Evolutionary conservation across 352 stramenopile genomes (phyloP).

Genomic region (Phytophthora pluvialis): DNA sequence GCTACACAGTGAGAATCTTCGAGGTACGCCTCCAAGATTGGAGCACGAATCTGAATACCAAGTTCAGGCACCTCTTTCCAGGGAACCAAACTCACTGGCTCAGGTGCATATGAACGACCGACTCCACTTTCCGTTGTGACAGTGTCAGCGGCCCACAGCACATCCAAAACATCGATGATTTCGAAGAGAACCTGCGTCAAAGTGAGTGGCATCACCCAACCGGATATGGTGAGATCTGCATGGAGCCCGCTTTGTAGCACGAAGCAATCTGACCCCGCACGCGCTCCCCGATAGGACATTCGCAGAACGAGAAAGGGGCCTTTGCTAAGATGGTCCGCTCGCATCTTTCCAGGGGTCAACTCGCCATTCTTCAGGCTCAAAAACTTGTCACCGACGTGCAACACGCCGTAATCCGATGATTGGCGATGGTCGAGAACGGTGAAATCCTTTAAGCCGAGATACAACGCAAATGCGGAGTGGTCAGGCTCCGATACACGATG

Average conservation of each 20-base stretch:
- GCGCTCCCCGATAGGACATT: constrained; percentile 69
- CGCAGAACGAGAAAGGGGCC: constrained; percentile 65
- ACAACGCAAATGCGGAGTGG: constrained; percentile 67
- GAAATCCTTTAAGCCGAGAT: constrained; percentile 61
- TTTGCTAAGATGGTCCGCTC: constrained; percentile 63
- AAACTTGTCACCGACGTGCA: constrained; percentile 88
- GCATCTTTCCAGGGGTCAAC: constrained; percentile 72
- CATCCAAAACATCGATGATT: constrained; percentile 69
- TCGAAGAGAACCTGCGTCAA: constrained; percentile 79
- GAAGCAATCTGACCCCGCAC: constrained; percentile 50
- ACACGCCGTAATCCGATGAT: constrained; percentile 69
- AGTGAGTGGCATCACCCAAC: constrained; percentile 81
- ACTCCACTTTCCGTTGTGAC: constrained; percentile 19
- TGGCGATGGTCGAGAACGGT: constrained; percentile 75
- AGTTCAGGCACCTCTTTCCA: constrained; percentile 79
- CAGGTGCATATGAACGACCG: constrained; percentile 19
- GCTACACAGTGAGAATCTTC: constrained; percentile 89
- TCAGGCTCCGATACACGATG: constrained; percentile 72
- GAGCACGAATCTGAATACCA: constrained; percentile 72
- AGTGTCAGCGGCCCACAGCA: constrained; percentile 59
- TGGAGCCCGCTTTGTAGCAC: constrained; percentile 67
- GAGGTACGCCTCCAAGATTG: constrained; percentile 86
- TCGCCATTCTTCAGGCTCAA: constrained; percentile 79
- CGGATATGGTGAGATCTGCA: constrained; percentile 71
- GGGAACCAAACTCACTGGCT: constrained; percentile 18